These are phyloP conservation scores for Backusella tuberculispora DNA, from an alignment of 192 early-diverging fungal species.

Conservation along the genomic window DNA sequence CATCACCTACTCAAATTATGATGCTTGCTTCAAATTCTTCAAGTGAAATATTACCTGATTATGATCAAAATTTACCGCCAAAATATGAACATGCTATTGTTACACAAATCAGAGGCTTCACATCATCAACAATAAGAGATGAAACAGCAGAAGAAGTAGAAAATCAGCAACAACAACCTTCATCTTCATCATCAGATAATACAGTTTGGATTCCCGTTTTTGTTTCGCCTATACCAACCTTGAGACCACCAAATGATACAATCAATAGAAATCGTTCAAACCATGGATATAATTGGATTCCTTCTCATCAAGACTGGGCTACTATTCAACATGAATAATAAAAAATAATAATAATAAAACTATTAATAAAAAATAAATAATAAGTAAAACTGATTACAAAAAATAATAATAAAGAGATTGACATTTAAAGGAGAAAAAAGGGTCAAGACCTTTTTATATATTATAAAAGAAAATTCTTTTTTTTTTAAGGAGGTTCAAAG, in stretches of 20 bases:
- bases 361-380: not conserved
- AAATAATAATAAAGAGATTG: too few species aligned
- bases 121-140: not conserved
- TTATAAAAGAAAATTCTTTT: too few species aligned
- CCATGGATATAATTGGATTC: not conserved
- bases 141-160: too few species aligned
- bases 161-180: too few species aligned
- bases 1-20: not conserved
- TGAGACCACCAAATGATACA: not conserved
- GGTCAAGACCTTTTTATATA: too few species aligned
- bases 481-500: too few species aligned
- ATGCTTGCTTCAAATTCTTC: not conserved
- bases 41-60: not conserved
- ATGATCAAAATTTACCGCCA: not conserved
- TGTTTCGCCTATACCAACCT: not conserved
- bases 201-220: not conserved
- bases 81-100: slow-evolving; percentile 3
- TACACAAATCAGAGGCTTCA: not conserved
- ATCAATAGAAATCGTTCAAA: not conserved
- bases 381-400: too few species aligned
- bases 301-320: slow-evolving; percentile 14
- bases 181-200: not conserved
- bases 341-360: not conserved
- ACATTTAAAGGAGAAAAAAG: too few species aligned
- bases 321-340: slow-evolving; percentile 8